Base-by-base conservation (phyloP, 208 protist genomes). In the Leishmania arabica region DNA sequence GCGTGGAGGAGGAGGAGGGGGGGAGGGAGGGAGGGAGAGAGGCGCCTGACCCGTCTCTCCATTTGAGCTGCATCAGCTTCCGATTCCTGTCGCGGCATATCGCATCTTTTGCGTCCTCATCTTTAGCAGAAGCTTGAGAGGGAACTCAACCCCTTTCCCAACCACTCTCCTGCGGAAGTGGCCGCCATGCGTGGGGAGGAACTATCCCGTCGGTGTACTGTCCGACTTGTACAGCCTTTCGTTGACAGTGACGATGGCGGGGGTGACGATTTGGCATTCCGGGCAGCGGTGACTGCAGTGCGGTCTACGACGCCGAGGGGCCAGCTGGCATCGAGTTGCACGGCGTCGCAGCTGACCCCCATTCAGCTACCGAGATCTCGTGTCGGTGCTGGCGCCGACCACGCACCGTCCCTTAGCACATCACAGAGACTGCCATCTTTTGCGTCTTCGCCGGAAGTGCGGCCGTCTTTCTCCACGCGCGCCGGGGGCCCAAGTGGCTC, bases 201-300 rank as follows among this genome's bases (percentile, higher is more conserved):
- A n/a, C 42, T 31, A 19, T 37, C 27, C 40, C 76, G 45, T 60
- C 76, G 76, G 42, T 11, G 21, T 11, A 40, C 54, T 24, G 60
- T 56, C 37, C 76, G 76, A 58, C 76, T 79, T 56, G 64, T 79
- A 13, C 76, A 79, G 76, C 76, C 76, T 27, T 79, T 79, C 62
- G 27, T 71, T 64, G 76, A 71, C 34, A 47, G 40, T 68, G 76
- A 42, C 54, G 68, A 72, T 27, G 68, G 19, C 13, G n/a, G n/a
- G 24, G 70, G 21, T 45, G 42, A 34, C 47, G 73, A 49, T 75
- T 27, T 37, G 47, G 71, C 27, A 6, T 60, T 45, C 51, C 27
- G 71, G 49, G n/a, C 27, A 54, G 47, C 17, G 49, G 6, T 1
- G 1, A 27, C 3, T 24, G 34, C 71, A 60, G 71, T 19, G 15